Conservation (phyloP, 805 yeast species). For the Saccharomycopsis sp. region DNA sequence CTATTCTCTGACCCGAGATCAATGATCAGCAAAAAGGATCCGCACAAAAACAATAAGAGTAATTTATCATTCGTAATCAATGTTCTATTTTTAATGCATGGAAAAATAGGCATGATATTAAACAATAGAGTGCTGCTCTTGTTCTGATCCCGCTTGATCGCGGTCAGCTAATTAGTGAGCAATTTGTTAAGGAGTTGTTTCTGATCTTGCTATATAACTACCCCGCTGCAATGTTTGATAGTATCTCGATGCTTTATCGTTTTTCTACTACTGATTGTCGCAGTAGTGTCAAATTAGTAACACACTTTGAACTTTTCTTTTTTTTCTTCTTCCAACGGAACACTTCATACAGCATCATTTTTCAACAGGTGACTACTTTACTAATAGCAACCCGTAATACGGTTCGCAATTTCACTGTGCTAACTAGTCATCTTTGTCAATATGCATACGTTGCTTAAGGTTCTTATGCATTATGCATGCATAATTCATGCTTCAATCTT, state of each 20-base stretch:
- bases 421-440: background rate
- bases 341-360: no score
- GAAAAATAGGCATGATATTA: background rate
- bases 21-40: background rate
- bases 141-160: no score
- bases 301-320: no score
- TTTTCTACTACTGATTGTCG: no score
- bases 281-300: no score
- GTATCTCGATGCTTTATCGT: no score
- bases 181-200: no score
- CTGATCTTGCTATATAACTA: no score
- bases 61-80: background rate
- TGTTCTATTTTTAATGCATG: background rate
- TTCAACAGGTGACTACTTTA: no score
- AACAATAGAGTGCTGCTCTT: background rate
- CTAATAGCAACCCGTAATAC: background rate
- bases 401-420: background rate
- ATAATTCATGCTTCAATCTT: background rate
- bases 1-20: background rate
- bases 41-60: background rate
- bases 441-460: background rate
- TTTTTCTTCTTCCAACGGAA: no score
- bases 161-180: no score
- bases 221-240: no score
- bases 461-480: background rate